Evolutionary conservation across 2,329 filamentous ascomycete species (phyloP).

Genomic region (Bertia moriformis): DNA sequence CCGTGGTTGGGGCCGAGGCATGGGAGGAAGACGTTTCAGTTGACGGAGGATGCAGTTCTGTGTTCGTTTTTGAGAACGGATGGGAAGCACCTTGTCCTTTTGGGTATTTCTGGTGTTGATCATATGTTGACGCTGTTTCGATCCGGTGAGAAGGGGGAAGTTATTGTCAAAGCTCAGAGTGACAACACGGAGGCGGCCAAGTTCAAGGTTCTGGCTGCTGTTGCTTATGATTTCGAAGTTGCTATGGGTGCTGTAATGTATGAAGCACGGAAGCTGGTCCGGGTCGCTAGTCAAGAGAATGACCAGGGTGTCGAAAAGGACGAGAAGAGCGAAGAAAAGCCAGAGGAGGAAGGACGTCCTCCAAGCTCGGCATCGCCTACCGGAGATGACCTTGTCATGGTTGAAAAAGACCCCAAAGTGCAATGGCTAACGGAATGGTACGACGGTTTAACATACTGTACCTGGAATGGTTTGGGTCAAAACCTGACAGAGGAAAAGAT

Average conservation of each 20-base stretch:
- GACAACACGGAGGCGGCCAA: slow-evolving; percentile 42
- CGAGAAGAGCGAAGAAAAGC: not conserved
- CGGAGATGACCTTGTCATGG: slow-evolving; percentile 24
- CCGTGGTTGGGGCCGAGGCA: slow-evolving; percentile 86
- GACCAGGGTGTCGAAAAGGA: slow-evolving; percentile 18
- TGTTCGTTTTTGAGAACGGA: slow-evolving; percentile 61
- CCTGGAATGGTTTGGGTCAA: slow-evolving; percentile 88
- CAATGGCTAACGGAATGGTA: slow-evolving; percentile 79
- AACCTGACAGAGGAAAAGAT: slow-evolving; percentile 70
- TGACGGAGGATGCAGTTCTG: slow-evolving; percentile 67
- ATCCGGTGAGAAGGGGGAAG: slow-evolving; percentile 46
- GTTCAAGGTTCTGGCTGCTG: slow-evolving; percentile 54
- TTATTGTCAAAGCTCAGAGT: slow-evolving; percentile 58
- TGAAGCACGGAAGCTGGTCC: slow-evolving; percentile 58
- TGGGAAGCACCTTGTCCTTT: slow-evolving; percentile 62
- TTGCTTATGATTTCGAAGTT: slow-evolving; percentile 58
- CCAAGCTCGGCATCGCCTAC: not conserved
- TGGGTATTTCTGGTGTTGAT: slow-evolving; percentile 63
- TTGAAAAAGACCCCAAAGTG: slow-evolving; percentile 32
- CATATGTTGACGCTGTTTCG: slow-evolving; percentile 58
- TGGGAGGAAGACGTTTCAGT: slow-evolving; percentile 47
- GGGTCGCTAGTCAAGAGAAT: slow-evolving; percentile 24
- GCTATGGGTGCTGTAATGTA: slow-evolving; percentile 75
- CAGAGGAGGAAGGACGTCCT: not conserved
- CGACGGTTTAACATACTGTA: slow-evolving; percentile 86